A percentile compares a stretch with the other conserved stretches of the same genome.
phyloP scores from a whole-genome alignment of 495 filamentous ascomycete genomes.

The Hypoxylon trugodes region DNA sequence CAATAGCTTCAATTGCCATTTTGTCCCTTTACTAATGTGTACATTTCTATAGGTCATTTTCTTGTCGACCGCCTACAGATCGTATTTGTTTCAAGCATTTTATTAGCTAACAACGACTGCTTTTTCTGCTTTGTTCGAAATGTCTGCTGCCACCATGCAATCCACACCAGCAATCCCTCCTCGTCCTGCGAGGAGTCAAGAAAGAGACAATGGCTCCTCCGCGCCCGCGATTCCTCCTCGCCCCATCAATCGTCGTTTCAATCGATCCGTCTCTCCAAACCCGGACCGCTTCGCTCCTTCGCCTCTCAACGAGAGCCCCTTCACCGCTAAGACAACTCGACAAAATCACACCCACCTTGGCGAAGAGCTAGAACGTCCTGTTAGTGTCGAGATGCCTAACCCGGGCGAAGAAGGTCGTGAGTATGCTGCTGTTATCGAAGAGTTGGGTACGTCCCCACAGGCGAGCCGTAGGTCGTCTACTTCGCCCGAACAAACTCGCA shows the following conservation, averaged over 20 bases:
- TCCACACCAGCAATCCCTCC: conserved; percentile 68
- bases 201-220: conserved; percentile 44
- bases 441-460: conserved; percentile 47
- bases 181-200: conserved; percentile 63
- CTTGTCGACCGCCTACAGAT: conserved; percentile 22
- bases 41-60: conserved; percentile 27
- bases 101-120: conserved; percentile 37
- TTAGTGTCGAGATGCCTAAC: conserved; percentile 82
- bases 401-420: conserved; percentile 90
- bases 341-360: conserved; percentile 54
- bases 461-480: conserved; percentile 45
- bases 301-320: conserved; percentile 74
- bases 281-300: conserved; percentile 83
- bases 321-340: conserved; percentile 46
- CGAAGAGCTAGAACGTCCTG: conserved; percentile 67
- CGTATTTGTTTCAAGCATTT: conserved; percentile 29
- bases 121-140: conserved; percentile 34
- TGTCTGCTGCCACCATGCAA: conserved; percentile 61
- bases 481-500: conserved; percentile 73
- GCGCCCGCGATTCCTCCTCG: conserved; percentile 74
- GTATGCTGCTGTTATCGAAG: conserved; percentile 71
- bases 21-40: conserved; percentile 13
- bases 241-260: conserved; percentile 68
- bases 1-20: neutral
- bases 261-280: conserved; percentile 81